These are phyloP conservation scores for Mallotus nudiflorus DNA, from an alignment of 345 rosid genomes.

Conservation along the genomic window DNA sequence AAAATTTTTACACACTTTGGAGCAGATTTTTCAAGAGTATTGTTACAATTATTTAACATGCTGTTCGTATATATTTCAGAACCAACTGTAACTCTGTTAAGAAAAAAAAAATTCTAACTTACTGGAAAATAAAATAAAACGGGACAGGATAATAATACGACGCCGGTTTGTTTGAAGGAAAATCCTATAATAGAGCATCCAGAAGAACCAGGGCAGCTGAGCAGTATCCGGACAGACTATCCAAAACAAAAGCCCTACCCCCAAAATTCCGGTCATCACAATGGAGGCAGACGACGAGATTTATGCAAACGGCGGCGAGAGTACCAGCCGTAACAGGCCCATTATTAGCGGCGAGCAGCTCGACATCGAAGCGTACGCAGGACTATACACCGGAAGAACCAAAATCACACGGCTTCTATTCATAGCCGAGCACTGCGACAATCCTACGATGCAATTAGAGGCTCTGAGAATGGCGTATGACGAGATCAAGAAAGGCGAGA, in stretches of 20 bases:
- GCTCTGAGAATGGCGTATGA: conserved; percentile 95
- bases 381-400: conserved; percentile 81
- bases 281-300: conserved; percentile 89
- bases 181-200: too few relatives aligned
- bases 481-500: conserved; percentile 94
- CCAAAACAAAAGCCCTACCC: conserved; percentile 33
- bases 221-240: background rate
- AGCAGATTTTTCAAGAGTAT: too few relatives aligned
- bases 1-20: too few relatives aligned
- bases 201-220: background rate
- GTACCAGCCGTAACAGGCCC: conserved; percentile 46
- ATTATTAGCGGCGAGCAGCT: conserved; percentile 83
- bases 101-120: too few relatives aligned
- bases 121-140: background rate
- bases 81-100: too few relatives aligned
- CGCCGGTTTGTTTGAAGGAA: background rate
- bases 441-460: conserved; percentile 67
- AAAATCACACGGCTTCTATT: conserved; percentile 82
- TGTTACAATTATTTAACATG: too few relatives aligned
- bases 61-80: too few relatives aligned
- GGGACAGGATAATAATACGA: background rate
- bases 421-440: conserved; percentile 73
- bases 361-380: conserved; percentile 91
- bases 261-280: background rate
- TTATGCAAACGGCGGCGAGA: conserved; percentile 66